These are phyloP conservation scores for Avena atlantica DNA, from an alignment of 176 grass and related monocot genomes.

Conservation along the genomic window DNA sequence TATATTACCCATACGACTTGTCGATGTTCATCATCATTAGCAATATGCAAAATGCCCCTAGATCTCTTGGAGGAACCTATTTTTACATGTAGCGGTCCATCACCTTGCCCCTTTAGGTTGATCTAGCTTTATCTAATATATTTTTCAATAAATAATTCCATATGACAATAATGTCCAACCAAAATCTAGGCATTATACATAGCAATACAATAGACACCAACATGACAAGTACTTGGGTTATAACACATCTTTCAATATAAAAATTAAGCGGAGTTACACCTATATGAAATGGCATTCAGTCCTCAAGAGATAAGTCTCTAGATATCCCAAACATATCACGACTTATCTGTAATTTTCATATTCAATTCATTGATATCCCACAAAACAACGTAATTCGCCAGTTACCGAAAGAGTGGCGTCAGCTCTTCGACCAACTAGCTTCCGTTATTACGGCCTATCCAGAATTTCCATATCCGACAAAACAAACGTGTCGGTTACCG, in stretches of 20 bases:
- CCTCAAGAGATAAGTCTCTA: background rate
- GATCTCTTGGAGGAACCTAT: background rate
- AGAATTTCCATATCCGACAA: background rate
- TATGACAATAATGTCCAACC: no score
- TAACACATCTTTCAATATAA: background rate
- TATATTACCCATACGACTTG: background rate
- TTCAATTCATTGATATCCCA: background rate
- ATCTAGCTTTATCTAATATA: background rate
- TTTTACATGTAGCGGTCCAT: background rate
- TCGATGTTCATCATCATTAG: background rate
- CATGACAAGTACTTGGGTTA: background rate
- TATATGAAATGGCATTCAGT: background rate
- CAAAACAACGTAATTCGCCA: background rate
- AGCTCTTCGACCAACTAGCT: background rate
- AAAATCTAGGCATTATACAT: background rate
- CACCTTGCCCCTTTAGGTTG: background rate
- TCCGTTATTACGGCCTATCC: background rate
- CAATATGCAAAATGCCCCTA: background rate
- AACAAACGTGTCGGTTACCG: background rate
- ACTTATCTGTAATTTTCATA: background rate
- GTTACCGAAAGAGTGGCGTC: background rate
- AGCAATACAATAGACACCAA: background rate
- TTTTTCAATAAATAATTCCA: background rate
- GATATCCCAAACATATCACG: background rate
- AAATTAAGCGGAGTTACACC: background rate